Conservation (phyloP, 2,329 filamentous ascomycete species). For the Tolypocladium inflatum region DNA sequence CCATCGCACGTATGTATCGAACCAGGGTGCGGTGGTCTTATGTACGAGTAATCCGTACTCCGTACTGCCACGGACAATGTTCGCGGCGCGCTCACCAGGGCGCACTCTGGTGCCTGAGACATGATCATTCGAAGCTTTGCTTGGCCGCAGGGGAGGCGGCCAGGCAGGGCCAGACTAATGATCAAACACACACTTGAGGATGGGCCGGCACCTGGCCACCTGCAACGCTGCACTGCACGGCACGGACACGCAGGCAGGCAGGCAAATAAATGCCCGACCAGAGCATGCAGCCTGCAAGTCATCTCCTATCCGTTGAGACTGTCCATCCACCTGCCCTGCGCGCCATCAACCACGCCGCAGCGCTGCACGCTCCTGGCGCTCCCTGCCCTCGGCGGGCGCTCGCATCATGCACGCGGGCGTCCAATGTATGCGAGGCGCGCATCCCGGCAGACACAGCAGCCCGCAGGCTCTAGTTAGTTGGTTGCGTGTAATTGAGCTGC, state of each 20-base stretch:
- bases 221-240: background rate
- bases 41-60: too few relatives aligned
- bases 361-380: background rate
- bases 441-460: background rate
- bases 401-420: background rate
- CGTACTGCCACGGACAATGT: background rate
- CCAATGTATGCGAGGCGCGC: background rate
- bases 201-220: background rate
- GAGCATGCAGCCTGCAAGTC: background rate
- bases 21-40: background rate
- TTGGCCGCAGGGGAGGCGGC: background rate
- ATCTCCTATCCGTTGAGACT: background rate
- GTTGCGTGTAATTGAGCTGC: background rate
- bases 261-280: background rate
- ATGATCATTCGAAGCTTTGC: background rate
- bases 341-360: background rate
- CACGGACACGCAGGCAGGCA: background rate
- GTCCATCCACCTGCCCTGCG: background rate
- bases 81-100: background rate
- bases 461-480: background rate
- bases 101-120: background rate
- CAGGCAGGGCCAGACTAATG: background rate
- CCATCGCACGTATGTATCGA: background rate
- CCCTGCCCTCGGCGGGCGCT: background rate
- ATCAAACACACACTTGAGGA: background rate